Evolutionary conservation across 2,329 filamentous ascomycete species (phyloP).

Genomic region (Rhexocercosporidium sp.): DNA sequence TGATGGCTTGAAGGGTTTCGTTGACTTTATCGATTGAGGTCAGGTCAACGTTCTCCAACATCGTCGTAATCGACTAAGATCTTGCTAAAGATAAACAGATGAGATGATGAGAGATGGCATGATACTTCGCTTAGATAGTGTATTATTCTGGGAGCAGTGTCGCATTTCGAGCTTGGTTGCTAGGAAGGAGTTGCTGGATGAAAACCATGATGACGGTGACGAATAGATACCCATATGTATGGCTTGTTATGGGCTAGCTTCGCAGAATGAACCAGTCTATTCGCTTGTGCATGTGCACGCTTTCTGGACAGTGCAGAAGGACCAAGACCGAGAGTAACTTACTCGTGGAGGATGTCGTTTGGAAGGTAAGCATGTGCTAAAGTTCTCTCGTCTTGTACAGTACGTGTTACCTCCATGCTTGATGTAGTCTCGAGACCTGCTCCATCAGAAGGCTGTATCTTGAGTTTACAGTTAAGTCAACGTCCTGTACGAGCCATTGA

Average conservation of each 20-base stretch:
- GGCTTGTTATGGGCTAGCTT: not conserved
- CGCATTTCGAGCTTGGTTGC: not conserved
- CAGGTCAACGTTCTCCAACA: not conserved
- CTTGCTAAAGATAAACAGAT: not conserved
- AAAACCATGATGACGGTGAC: not conserved
- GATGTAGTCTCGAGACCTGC: no score
- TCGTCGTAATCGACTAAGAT: not conserved
- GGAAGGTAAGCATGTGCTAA: no score
- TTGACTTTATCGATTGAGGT: slow-evolving; percentile 35
- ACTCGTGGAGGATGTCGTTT: no score
- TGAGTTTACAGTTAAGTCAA: no score
- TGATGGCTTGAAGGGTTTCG: slow-evolving; percentile 39
- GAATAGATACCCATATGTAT: slow-evolving; percentile 3
- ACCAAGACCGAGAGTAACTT: no score
- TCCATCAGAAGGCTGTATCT: no score
- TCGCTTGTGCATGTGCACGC: not conserved
- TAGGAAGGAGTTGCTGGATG: not conserved
- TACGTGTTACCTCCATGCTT: no score
- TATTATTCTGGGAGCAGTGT: not conserved
- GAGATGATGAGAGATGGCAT: not conserved
- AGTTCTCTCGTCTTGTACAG: no score
- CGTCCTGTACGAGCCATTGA: no score
- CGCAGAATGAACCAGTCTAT: not conserved
- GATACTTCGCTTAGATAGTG: not conserved
- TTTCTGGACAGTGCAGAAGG: not conserved